phyloP scores from a whole-genome alignment of 495 filamentous ascomycete species.

The Aspergillus ellipticus region DNA sequence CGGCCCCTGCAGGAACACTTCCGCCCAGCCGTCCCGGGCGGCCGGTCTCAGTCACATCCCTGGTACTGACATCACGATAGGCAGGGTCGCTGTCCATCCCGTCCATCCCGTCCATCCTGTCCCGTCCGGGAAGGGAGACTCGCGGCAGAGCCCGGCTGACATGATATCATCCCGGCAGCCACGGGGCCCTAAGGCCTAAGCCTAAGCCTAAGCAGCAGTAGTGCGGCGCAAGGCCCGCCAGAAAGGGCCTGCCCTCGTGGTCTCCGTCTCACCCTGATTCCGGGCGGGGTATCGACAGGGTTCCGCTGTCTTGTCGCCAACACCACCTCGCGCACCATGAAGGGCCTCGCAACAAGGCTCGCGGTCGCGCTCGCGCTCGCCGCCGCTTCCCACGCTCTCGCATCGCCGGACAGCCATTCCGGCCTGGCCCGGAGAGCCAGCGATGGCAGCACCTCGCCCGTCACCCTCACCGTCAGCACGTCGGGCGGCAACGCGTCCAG shows the following conservation, averaged over 20 bases:
- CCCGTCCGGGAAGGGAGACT: not conserved
- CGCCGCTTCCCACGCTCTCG: not conserved
- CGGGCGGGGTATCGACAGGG: not conserved
- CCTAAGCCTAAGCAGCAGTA: no score
- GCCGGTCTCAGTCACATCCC: not conserved
- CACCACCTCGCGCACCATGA: not conserved
- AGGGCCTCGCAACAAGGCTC: not conserved
- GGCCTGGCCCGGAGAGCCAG: not conserved
- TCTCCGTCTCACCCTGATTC: no score
- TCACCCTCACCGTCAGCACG: constrained; percentile 15
- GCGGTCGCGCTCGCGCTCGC: not conserved
- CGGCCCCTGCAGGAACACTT: no score
- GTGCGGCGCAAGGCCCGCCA: no score
- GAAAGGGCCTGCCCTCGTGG: no score
- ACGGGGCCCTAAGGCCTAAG: no score
- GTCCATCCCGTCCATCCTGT: not conserved
- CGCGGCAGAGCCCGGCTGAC: not conserved
- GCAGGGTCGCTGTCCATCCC: not conserved
- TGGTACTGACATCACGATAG: not conserved
- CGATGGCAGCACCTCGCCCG: not conserved
- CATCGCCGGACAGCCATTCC: not conserved
- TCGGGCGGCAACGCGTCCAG: constrained; percentile 53
- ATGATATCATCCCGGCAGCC: no score
- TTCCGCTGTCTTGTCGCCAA: not conserved
- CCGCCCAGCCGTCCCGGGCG: no score